Evolutionary conservation across 139 green algal species (phyloP), one percentile per base, ranked within the genome.

Genomic region (Micractinium sp.): DNA sequence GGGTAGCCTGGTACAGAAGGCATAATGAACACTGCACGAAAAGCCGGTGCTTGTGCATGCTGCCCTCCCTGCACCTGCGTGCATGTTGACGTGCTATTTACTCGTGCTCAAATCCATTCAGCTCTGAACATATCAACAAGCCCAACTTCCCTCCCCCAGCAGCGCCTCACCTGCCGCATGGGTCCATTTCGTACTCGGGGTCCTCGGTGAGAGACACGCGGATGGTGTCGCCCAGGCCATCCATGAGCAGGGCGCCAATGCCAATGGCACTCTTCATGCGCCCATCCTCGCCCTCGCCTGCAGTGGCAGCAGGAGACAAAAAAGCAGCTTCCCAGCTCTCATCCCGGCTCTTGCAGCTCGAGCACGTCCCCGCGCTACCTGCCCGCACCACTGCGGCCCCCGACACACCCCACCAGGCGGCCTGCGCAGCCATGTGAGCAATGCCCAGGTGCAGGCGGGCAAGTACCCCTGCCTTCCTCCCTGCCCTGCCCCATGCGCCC

Each of bases 211-310:
- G 93, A 0, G 94, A 97, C 19, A 99, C 97, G 82, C 98, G 94
- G 92, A 99, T 99, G 88, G 98, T 99, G 94, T 99, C 98, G 74
- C 98, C 98, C 84, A 99, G 94, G 35, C 98, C 98, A 88, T 99
- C 98, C 96, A 99, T 97, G 20, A 99, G 95, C 89, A 99, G 94
- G 0, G 97, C 94, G 76, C 98, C 98, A 76, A 99, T 99, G 90
- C 98, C 98, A 79, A 99, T 99, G 86, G 98, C 97, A 31, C 90
- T 96, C 96, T 99, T 99, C 97, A 99, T 99, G 89, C 98, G 95
- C 0, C 98, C 98, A 85, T 99, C 98, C 94, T 99, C 98, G 27
- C 98, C 98, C 92, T 99, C 97, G 22, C 97, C 97, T 67, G 97
- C 39, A n/a, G 9, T 74, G 56, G 20, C 33, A 61, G 53, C 60